Evolutionary conservation across 2,329 filamentous ascomycete species (phyloP), one percentile per base, ranked within the genome.

Genomic region (Ceratocystis harringtonii): DNA sequence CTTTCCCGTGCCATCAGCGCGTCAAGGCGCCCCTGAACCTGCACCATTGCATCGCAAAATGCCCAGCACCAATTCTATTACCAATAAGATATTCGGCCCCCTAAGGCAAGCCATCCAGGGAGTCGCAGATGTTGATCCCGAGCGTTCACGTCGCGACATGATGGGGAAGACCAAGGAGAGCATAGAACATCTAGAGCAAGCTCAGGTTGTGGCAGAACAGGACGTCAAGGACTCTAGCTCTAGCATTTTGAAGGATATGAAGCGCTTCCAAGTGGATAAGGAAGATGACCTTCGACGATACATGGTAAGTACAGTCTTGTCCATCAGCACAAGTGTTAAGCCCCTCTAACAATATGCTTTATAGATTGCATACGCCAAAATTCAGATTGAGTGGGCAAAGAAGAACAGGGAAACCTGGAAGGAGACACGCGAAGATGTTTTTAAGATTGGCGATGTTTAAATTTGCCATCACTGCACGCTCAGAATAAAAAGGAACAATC

Each of bases 141-240:
- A 99, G 76, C 82, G 92, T 69, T 96, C 92, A 55, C 82, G 94
- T 64, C 83, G 94, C 64, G 94, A 99, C 74, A 88, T 90, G 69
- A 96, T 99, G 70, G 92, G 92, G 48, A 97, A 96, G 80, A 99
- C 94, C 0, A 86, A 87, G 69, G 94, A 99, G 76, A 89, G 86
- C 66, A 85, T 99, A 68, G 82, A 76, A 58, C 83, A 96, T 78
- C 80, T 99, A 63, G 92, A 97, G 75, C 90, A 95, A 78, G 94
- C 94, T 0, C 83, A 96, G 66, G 83, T 90, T 41, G 92, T 89
- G 3, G 89, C 91, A 3, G 90, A 92, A 68, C 86, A 90, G 71
- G 94, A 99, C 73, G 94, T 97, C 68, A 92, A 89, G 74, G 90
- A 97, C 71, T 94, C 94, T 7, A 96, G 91, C 72, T 80, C 84